phyloP scores from a whole-genome alignment of 495 filamentous ascomycete genomes.

The Hypoxylon fuscum region DNA sequence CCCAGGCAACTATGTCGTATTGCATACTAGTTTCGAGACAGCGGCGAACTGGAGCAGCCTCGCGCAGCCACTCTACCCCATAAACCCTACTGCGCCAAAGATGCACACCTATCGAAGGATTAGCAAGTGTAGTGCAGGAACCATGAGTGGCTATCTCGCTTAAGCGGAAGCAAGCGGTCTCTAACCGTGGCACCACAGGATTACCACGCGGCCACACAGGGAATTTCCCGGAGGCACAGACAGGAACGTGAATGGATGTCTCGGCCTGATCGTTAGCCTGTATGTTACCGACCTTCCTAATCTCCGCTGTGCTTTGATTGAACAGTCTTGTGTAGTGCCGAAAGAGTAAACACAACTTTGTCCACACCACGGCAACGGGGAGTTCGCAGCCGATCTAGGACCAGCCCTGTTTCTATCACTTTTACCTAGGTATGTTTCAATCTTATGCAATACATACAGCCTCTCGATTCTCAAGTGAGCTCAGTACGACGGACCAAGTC shows the following conservation, averaged over 20 bases:
- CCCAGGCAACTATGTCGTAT: conserved; percentile 2
- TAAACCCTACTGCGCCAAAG: neutral
- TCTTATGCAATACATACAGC: neutral
- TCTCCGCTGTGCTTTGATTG: neutral
- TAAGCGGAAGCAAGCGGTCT: conserved; percentile 15
- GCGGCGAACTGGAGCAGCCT: conserved; percentile 1
- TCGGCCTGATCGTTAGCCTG: neutral
- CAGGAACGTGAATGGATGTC: neutral
- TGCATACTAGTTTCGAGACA: conserved; percentile 1
- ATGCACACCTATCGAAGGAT: neutral
- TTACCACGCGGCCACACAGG: conserved; percentile 13
- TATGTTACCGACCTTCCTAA: neutral
- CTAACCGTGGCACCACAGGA: conserved; percentile 8
- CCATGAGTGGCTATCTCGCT: conserved; percentile 7
- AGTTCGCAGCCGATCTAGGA: neutral
- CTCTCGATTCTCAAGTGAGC: too few relatives aligned
- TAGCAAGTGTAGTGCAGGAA: neutral
- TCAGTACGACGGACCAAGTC: too few relatives aligned
- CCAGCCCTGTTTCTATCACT: too few relatives aligned
- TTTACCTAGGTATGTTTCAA: too few relatives aligned
- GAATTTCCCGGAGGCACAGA: conserved; percentile 15
- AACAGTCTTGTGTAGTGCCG: neutral
- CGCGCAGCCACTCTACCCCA: neutral
- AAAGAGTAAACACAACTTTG: conserved; percentile 5
- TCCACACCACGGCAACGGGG: neutral